phyloP scores from a whole-genome alignment of 2,329 filamentous ascomycete species.

The Trichoderma asperellum region DNA sequence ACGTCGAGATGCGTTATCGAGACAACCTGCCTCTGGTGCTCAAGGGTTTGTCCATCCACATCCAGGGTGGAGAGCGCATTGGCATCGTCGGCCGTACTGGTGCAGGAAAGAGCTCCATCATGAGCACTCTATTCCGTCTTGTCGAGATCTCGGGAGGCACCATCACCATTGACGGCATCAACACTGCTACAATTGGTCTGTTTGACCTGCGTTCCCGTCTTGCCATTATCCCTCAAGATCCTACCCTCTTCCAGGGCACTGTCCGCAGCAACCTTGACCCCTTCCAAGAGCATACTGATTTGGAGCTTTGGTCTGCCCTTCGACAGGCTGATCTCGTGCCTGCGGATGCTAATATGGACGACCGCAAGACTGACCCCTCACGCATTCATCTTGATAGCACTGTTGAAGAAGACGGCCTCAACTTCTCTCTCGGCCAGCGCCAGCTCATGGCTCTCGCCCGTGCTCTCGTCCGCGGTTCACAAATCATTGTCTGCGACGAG shows the following conservation, averaged over 20 bases:
- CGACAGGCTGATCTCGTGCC: constrained; percentile 75
- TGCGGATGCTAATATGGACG: constrained; percentile 65
- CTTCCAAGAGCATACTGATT: constrained; percentile 76
- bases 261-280: constrained; percentile 80
- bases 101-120: constrained; percentile 82
- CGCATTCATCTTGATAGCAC: constrained; percentile 80
- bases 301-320: constrained; percentile 77
- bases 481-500: constrained; percentile 97
- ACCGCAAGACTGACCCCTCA: constrained; percentile 71
- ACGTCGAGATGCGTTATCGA: constrained; percentile 80
- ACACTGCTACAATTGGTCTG: constrained; percentile 74
- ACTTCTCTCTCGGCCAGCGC: constrained; percentile 92
- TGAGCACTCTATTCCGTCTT: constrained; percentile 79
- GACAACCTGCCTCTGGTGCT: constrained; percentile 73
- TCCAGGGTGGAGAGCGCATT: constrained; percentile 75
- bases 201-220: constrained; percentile 75
- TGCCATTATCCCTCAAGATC: constrained; percentile 83
- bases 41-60: constrained; percentile 70
- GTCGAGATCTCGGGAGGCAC: constrained; percentile 66
- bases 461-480: constrained; percentile 82
- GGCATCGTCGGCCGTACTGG: constrained; percentile 82
- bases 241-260: constrained; percentile 80
- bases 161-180: constrained; percentile 67
- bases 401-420: constrained; percentile 93
- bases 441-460: constrained; percentile 94